Evolutionary conservation across 768 basidiomycete species (phyloP), one percentile per base, ranked within the genome.

Genomic region (Boletus sensibilis): DNA sequence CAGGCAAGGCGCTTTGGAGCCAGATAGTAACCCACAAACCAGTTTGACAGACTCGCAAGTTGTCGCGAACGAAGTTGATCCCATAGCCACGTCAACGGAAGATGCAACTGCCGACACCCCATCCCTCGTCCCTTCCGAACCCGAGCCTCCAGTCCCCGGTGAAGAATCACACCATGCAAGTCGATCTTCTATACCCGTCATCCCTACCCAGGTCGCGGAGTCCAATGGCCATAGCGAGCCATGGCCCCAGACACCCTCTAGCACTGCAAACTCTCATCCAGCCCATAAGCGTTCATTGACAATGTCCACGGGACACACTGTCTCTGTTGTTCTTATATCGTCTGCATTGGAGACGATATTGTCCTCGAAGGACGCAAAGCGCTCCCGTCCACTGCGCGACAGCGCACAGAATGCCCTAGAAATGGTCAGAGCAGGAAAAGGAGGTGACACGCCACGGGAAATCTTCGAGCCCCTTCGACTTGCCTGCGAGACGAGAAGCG

Each of bases 391-490:
- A n/a, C 80, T 97, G 43, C 83, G 83, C n/a, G 92, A 94, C 40
- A 88, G 87, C 60, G 86, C 90, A 0, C 86, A 89, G 58, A 83
- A 79, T 50, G 94, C 94, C 5, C 70, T 95, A 61, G 92, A 94
- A 48, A 81, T 96, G 75, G 81, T 95, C 64, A 84, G 83, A 59
- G 79, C 81, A 34, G 86, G 91, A 55, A 77, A 86, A 66, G 92
- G 86, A 23, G 86, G 85, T 25, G 88, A 88, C 67, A 77, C 72
- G 49, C 92, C 93, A 38, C 81, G 92, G 56, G 90, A 94, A 67
- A 90, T 98, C 50, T 93, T 99, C 66, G 93, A 97, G 66, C 95
- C 97, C n/a, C 80, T 99, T 52, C 85, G 92, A 47, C 78, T 98
- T 50, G 97, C 97, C 10, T 98, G 97, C 75, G 96, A 98, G 77